These are phyloP conservation scores for Globisporangium radiosum DNA, from an alignment of 352 stramenopile genomes.

Conservation along the genomic window DNA sequence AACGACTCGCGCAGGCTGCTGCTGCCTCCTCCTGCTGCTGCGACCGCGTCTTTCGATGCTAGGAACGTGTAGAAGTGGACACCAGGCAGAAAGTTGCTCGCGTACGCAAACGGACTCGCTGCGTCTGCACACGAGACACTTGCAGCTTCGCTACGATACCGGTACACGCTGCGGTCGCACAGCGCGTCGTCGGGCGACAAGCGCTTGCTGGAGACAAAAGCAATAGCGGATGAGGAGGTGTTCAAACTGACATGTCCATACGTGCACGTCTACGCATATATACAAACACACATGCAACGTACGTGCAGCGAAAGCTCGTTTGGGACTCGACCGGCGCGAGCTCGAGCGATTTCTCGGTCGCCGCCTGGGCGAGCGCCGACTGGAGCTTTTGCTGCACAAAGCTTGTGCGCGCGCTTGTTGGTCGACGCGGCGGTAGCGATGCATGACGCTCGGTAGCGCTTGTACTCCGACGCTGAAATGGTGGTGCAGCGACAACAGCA, in stretches of 20 bases:
- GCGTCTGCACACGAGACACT: conserved; percentile 59
- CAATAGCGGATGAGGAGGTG: background rate
- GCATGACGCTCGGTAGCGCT: background rate
- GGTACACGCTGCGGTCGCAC: conserved; percentile 25
- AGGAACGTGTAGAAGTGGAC: conserved; percentile 78
- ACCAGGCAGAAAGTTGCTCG: conserved; percentile 64
- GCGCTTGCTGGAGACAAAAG: conserved; percentile 3
- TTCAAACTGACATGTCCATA: no score
- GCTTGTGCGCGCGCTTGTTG: conserved; percentile 23
- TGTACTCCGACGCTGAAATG: conserved; percentile 3
- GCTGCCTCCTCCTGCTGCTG: background rate
- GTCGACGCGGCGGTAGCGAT: conserved; percentile 2
- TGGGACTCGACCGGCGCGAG: conserved; percentile 15
- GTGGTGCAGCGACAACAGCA: background rate
- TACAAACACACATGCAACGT: background rate
- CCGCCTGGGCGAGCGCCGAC: conserved; percentile 40
- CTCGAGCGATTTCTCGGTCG: conserved; percentile 41
- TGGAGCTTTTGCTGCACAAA: conserved; percentile 64
- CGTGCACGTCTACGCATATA: no score
- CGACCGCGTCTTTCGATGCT: conserved; percentile 32
- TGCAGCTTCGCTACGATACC: conserved; percentile 48
- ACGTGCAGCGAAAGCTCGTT: conserved; percentile 15
- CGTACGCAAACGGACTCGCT: conserved; percentile 42
- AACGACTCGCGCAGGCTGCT: background rate
- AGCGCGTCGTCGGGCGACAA: conserved; percentile 5